Base-by-base conservation (phyloP, 1,139 yeast species). In the Kluyveromyces sp. region DNA sequence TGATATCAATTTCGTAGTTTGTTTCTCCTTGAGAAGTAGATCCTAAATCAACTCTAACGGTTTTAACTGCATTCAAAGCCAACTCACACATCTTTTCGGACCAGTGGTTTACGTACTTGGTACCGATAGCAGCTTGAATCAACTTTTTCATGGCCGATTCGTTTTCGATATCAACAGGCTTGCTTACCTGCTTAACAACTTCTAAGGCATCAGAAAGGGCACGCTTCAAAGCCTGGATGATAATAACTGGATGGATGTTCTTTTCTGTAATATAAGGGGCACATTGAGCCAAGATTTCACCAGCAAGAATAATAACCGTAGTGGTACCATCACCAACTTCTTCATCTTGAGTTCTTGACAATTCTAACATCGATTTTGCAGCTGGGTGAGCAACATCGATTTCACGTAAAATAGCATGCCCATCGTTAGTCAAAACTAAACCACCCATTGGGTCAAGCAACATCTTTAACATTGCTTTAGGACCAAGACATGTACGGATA, bases 301-400 rank as follows among this genome's bases (percentile, higher is more conserved):
- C 99, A 5, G 98, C 97, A 55, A 90, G 72, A 48, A 85, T 85
- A 60, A 92, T 90, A 47, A 92, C 98, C 7, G 96, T 84, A 34
- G 98, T 92, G 50, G 98, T 92, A 53, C 98, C 98, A 65, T 92
- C 98, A 46, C 98, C 98, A 52, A 92, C 97, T 70, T 94, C 98
- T 69, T 94, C 99, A 65, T 94, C 99, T 71, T 92, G 98, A 6
- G 98, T 90, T 70, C 98, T 79, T 59, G 95, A 83, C 57, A 94
- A 77, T 69, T 94, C 98, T 63, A 94, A 86, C 97, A 94, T 94
- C 33, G 96, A 85, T 70, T 94, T 94, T 45, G 99, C 98, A 6
- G 98, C 98, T 4, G 99, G 98, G 64, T 89, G 97, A 3, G 94
- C 85, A 50, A 87, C 95, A 62, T 87, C 95, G 53, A 87, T 86